Conservation (phyloP, 1,284 basidiomycete species). For the Coriolopsis trogii region DNA sequence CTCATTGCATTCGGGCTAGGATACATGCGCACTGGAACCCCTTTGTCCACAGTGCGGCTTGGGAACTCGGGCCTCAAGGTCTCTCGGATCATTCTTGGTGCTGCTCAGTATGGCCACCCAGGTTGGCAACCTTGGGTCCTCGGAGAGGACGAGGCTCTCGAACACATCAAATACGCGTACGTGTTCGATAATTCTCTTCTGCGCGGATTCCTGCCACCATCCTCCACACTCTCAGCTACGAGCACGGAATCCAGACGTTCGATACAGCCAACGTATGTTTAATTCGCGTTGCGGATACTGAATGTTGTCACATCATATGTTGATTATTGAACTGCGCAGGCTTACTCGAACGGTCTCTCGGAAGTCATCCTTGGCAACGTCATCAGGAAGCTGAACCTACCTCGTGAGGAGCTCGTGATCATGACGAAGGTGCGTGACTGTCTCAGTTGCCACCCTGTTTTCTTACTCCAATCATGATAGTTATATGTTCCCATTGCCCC, state of each 20-base stretch:
- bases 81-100: conserved; percentile 45
- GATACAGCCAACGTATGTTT: conserved; percentile 63
- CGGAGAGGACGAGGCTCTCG: conserved; percentile 41
- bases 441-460: neutral
- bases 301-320: neutral
- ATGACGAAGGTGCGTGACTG: conserved; percentile 65
- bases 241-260: conserved; percentile 52
- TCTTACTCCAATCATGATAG: neutral
- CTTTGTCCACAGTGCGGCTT: conserved; percentile 37
- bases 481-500: neutral
- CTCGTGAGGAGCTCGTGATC: conserved; percentile 78
- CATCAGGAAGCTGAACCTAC: conserved; percentile 71
- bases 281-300: no score
- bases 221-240: conserved; percentile 27
- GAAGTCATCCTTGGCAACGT: conserved; percentile 81
- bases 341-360: conserved; percentile 58
- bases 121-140: conserved; percentile 43
- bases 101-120: conserved; percentile 44
- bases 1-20: no score
- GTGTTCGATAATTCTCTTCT: neutral
- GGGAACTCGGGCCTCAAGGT: conserved; percentile 51
- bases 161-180: conserved; percentile 43
- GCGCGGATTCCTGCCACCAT: no score
- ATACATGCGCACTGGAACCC: no score
- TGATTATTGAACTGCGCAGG: conserved; percentile 1